These are phyloP conservation scores for Microstegium vimineum DNA, from an alignment of 176 grass and related monocot species.

Conservation along the genomic window DNA sequence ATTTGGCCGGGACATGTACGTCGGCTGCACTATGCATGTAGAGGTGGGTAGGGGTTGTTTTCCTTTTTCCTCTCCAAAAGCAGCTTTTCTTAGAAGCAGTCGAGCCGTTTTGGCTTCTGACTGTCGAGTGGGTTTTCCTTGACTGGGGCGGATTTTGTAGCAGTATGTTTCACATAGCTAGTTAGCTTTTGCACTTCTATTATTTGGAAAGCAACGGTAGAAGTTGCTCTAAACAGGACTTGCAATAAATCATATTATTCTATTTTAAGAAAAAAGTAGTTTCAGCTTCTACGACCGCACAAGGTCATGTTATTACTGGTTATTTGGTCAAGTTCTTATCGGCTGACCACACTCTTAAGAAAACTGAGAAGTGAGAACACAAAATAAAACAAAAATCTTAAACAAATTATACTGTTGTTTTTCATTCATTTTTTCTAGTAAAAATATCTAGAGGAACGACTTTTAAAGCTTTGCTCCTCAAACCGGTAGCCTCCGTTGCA, in stretches of 20 bases:
- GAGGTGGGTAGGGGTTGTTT: background rate
- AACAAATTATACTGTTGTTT: background rate
- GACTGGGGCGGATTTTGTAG: background rate
- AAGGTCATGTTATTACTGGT: background rate
- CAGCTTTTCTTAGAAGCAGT: background rate
- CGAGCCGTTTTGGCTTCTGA: background rate
- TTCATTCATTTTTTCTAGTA: no score
- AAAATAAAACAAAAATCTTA: background rate
- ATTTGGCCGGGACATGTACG: background rate
- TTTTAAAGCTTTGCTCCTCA: no score
- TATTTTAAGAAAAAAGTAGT: background rate
- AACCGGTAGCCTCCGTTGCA: no score
- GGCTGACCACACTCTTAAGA: background rate
- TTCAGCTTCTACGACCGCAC: background rate
- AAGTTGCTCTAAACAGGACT: background rate
- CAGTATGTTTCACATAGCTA: background rate
- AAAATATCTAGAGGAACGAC: no score
- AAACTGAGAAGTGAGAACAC: background rate
- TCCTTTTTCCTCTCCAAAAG: background rate
- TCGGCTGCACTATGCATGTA: background rate
- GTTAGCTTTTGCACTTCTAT: background rate
- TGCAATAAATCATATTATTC: background rate
- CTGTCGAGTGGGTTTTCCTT: background rate
- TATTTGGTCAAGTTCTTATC: background rate
- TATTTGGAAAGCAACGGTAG: background rate